Base-by-base conservation (phyloP, 257 asterid species). In the Plantago ovata region DNA sequence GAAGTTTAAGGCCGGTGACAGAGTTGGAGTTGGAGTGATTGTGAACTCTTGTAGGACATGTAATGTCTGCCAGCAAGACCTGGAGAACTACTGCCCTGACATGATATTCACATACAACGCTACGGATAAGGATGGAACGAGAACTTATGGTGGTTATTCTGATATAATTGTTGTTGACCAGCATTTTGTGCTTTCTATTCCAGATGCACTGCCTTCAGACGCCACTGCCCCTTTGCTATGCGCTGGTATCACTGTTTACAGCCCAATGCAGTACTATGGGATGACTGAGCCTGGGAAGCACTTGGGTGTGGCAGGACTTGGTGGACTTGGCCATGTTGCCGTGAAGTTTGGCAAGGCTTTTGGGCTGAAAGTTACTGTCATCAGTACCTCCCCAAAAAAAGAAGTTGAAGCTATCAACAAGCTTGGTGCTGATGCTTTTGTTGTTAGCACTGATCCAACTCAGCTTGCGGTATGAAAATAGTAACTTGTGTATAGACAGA, bases 241-340 rank as follows among this genome's bases (percentile, higher is more conserved):
- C 58, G 89, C 89, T 55, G 92, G 95, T 14, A 76, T 85, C 65
- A 75, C 95, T 1, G 77, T 77, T 9, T 85, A 85, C 70, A 78
- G 83, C 73, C 89, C 92, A 3, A 75, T 83, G 92, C 80, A 72
- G 65, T 73, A 78, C 67, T 72, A 78, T 15, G 84, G 83, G 54
- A 72, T 85, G 79, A 61, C 60, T 7, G 79, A 85, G 69, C 73
- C 82, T 2, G 89, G 92, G 15, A 85, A 75, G 47, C 83, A 72
- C 65, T 64, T 85, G 58, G 95, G 95, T 0, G 80, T 85, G 23
- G 81, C 76, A 0, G 92, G 95, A 49, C 79, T 85, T 2, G 92
- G 92, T 16, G 92, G 95, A 3, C 81, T 83, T 40, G 95, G 92
- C 58, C 95, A 85, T 53, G 68, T 83, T 61, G 92, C 92, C 11